Conservation (phyloP, 225 moss, liverwort and hornwort genomes). For the Neckera pumila region DNA sequence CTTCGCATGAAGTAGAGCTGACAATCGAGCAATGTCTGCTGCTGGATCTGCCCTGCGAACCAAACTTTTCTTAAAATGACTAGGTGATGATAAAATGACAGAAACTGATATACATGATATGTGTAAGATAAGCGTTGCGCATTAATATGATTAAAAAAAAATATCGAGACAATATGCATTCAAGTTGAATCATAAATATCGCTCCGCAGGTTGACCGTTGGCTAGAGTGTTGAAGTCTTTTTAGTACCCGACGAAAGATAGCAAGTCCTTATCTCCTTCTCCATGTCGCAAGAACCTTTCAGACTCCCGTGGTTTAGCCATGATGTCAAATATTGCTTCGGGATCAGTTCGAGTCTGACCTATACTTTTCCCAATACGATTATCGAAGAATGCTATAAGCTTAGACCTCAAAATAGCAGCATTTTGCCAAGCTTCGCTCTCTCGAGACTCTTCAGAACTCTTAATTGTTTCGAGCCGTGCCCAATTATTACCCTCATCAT, state of each 20-base stretch:
- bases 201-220: background rate
- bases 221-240: background rate
- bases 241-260: constrained; percentile 15
- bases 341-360: constrained; percentile 7
- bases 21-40: constrained; percentile 17
- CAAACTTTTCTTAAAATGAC: background rate
- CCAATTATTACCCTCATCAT: constrained; percentile 10
- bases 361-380: constrained; percentile 5
- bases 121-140: background rate
- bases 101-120: background rate
- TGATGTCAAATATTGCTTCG: constrained; percentile 20
- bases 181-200: background rate
- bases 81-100: background rate
- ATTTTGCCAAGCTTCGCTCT: constrained; percentile 43
- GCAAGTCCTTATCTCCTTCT: constrained; percentile 6
- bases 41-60: constrained; percentile 36
- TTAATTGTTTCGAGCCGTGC: constrained; percentile 3
- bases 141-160: background rate
- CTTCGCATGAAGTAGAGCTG: constrained; percentile 38
- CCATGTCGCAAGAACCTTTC: constrained; percentile 16
- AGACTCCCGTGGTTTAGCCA: constrained; percentile 32
- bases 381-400: constrained; percentile 44
- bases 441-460: constrained; percentile 15
- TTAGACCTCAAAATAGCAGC: constrained; percentile 58
- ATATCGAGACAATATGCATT: background rate